A percentile compares a stretch with the other conserved stretches of the same genome.
phyloP scores from a whole-genome alignment of 2,329 filamentous ascomycete species.

The Claviceps humidiphila region DNA sequence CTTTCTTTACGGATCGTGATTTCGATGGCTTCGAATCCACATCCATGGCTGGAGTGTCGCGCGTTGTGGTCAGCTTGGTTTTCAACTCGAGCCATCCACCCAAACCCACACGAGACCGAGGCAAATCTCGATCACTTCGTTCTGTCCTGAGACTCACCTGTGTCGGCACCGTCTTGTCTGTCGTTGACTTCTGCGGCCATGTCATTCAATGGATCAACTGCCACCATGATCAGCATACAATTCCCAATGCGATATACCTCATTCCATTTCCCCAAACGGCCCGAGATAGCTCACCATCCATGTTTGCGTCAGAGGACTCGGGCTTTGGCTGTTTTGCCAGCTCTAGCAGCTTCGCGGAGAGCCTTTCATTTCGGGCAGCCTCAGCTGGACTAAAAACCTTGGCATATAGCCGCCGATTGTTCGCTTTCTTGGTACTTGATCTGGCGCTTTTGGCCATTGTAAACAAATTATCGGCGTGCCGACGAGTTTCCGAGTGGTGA shows the following conservation, averaged over 20 bases:
- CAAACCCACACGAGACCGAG: neutral
- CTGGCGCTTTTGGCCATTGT: conserved; percentile 81
- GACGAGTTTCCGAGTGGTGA: neutral
- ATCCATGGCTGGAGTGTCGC: conserved; percentile 35
- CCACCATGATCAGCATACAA: neutral
- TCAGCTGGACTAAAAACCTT: conserved; percentile 78
- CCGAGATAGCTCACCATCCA: conserved; percentile 24
- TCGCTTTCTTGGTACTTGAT: conserved; percentile 67
- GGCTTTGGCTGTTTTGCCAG: conserved; percentile 66
- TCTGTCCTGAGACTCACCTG: conserved; percentile 6
- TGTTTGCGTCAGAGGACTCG: conserved; percentile 34
- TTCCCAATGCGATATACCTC: neutral
- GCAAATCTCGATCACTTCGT: neutral
- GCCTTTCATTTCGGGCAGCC: conserved; percentile 63
- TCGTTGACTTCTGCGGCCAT: conserved; percentile 17
- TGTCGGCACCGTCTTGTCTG: conserved; percentile 15
- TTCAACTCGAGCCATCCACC: neutral
- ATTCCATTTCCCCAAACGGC: neutral
- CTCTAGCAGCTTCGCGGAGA: conserved; percentile 76
- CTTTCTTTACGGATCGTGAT: conserved; percentile 31
- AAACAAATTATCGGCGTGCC: neutral
- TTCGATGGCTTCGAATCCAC: conserved; percentile 35
- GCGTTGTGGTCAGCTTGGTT: conserved; percentile 3
- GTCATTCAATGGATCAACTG: conserved; percentile 14
- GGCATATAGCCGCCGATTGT: conserved; percentile 67